Evolutionary conservation across 176 grass and related monocot genomes (phyloP).

Genomic region (Luzula sylvatica): DNA sequence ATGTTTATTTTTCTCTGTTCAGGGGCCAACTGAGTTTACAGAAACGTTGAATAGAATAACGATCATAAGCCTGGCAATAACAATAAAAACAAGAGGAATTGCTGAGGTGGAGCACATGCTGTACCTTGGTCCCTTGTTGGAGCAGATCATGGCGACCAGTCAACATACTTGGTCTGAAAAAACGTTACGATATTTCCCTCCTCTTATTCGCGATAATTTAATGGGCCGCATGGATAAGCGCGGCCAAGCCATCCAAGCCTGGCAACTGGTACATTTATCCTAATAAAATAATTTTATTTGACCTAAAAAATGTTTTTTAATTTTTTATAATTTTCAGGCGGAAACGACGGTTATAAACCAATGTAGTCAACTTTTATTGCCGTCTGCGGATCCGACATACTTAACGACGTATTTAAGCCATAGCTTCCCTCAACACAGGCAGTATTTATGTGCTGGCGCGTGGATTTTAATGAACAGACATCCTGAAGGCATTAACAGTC

Average conservation of each 20-base stretch:
- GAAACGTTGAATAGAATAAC: slow-evolving; percentile 98
- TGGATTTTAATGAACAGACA: slow-evolving; percentile 95
- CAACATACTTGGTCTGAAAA: slow-evolving; percentile 97
- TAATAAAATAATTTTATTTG: background rate
- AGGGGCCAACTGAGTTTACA: slow-evolving; percentile 97
- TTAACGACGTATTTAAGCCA: slow-evolving; percentile 75
- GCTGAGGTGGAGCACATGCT: slow-evolving; percentile 94
- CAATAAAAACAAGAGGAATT: slow-evolving; percentile 94
- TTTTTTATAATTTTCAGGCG: slow-evolving; percentile 54
- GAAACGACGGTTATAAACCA: slow-evolving; percentile 89
- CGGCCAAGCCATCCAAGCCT: slow-evolving; percentile 81
- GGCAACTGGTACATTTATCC: slow-evolving; percentile 75
- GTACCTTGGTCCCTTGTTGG: slow-evolving; percentile 86
- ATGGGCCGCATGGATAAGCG: slow-evolving; percentile 74
- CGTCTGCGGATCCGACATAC: slow-evolving; percentile 67
- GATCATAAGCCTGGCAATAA: slow-evolving; percentile 98
- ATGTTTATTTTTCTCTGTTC: slow-evolving; percentile 7
- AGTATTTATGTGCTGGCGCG: slow-evolving; percentile 88
- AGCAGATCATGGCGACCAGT: slow-evolving; percentile 98
- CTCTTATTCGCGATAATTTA: slow-evolving; percentile 71
- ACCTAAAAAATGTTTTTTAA: background rate
- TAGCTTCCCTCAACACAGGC: slow-evolving; percentile 80
- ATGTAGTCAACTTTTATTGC: slow-evolving; percentile 86
- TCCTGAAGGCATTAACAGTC: slow-evolving; percentile 72
- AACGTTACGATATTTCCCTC: slow-evolving; percentile 75